Base-by-base conservation (phyloP, 139 green algal genomes). In the Chlamydomonas eustigma region DNA sequence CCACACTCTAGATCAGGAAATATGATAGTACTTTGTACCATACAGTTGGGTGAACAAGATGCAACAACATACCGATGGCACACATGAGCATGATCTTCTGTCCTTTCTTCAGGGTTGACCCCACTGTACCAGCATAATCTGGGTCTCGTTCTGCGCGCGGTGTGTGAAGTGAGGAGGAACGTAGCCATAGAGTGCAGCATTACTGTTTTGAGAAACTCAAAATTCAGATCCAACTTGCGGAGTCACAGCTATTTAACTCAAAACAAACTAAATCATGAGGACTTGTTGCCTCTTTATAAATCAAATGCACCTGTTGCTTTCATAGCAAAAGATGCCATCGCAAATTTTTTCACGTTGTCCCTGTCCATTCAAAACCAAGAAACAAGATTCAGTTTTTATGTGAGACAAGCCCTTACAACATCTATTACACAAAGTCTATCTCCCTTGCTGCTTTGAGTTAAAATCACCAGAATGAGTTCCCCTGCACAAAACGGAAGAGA, bases 311-410 rank as follows among this genome's bases (percentile, higher is more conserved):
- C 87, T 79, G 89, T 93, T 4, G 90, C 87, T 38, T 80, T 76
- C 90, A 94, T 94, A 1, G 84, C 84, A 37, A 90, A 84, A 18
- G 68, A 69, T 8, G 74, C 82, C 89, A 94, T 93, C 39, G 84
- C 84, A 3, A 89, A 34, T 66, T 76, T 77, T 76, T 94, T 94
- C 3, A 94, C 58, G 2, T 86, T 88, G 78, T 94, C 90, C 84
- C 44, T 67, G 44, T 50, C 44, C 44, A 28, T 58, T 28, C 44
- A 58, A 58, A 12, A 12, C 44, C 18, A 58, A 18, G 18, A 58
- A 58, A 58, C 44, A 12, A 12, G 44, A 58, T 12, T 12, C 44
- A 58, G 44, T 58, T n/a, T n/a, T n/a, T n/a, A n/a, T n/a, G n/a
- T n/a, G n/a, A n/a, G n/a, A n/a, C n/a, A n/a, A n/a, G n/a, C n/a